Percentiles rank a stretch among this genome's conserved stretches.
Conservation (phyloP, 805 yeast genomes). For the Candida adriatica region DNA sequence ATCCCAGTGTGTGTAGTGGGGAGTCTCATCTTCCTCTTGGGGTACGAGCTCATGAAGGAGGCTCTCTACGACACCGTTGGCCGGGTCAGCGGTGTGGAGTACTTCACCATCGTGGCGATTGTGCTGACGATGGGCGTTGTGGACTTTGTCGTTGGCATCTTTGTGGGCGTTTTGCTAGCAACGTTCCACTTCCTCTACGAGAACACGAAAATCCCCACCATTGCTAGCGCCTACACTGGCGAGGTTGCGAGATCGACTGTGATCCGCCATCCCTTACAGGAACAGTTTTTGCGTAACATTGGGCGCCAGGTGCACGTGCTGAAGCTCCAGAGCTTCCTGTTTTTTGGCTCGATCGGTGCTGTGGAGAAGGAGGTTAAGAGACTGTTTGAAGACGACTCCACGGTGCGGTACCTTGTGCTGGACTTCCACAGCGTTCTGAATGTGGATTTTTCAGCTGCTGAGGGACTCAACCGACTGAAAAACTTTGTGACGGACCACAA, state of each 20-base stretch:
- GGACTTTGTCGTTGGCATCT: conserved; percentile 90
- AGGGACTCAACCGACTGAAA: conserved; percentile 83
- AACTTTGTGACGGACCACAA: conserved; percentile 64
- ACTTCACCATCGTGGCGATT: conserved; percentile 74
- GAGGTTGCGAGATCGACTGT: conserved; percentile 88
- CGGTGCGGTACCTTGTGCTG: conserved; percentile 73
- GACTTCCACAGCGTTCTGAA: conserved; percentile 79
- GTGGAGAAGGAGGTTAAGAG: conserved; percentile 70
- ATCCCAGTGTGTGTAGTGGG: conserved; percentile 97
- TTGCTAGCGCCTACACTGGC: conserved; percentile 79
- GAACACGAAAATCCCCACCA: conserved; percentile 77
- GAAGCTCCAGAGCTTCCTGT: conserved; percentile 81
- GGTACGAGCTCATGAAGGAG: conserved; percentile 84
- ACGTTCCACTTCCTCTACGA: conserved; percentile 93
- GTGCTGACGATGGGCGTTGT: conserved; percentile 93
- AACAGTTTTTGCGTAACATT: conserved; percentile 73
- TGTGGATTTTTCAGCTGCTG: conserved; percentile 93
- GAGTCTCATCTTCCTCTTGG: conserved; percentile 79
- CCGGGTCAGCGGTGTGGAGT: conserved; percentile 68
- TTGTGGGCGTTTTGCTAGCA: conserved; percentile 86
- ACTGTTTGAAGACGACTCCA: conserved; percentile 48
- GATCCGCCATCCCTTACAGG: conserved; percentile 83
- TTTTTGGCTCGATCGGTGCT: conserved; percentile 93
- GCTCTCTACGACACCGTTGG: conserved; percentile 82
- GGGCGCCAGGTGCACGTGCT: conserved; percentile 88